Evolutionary conservation across 495 filamentous ascomycete genomes (phyloP).

Genomic region (Trypethelium eluteriae): DNA sequence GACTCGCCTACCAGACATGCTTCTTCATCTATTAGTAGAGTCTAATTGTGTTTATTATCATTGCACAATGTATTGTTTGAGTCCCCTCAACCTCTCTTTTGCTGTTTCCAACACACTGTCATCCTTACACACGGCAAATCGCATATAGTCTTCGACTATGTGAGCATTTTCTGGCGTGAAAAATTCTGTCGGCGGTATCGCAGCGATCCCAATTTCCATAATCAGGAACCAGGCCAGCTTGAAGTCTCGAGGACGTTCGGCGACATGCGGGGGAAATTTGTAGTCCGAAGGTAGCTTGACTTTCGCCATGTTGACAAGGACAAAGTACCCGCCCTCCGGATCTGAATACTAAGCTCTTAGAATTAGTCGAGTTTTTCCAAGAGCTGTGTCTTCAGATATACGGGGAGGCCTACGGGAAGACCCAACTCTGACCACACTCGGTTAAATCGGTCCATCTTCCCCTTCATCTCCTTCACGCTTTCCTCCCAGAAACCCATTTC

Average conservation of each 20-base stretch:
- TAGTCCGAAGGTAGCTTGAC: conserved; percentile 76
- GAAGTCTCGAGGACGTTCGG: conserved; percentile 79
- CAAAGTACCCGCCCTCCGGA: conserved; percentile 94
- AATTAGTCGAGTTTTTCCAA: conserved; percentile 7
- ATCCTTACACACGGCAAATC: conserved; percentile 96
- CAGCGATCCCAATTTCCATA: conserved; percentile 88
- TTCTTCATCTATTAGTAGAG: neutral
- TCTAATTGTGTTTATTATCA: neutral
- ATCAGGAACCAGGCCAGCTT: conserved; percentile 93
- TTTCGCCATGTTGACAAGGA: conserved; percentile 81
- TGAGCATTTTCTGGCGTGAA: conserved; percentile 76
- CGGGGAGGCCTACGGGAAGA: conserved; percentile 50
- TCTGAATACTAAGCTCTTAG: conserved; percentile 57
- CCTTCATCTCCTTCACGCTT: conserved; percentile 74
- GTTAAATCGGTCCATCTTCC: conserved; percentile 83
- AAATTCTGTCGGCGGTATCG: conserved; percentile 94
- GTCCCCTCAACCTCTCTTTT: conserved; percentile 75
- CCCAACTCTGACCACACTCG: conserved; percentile 80
- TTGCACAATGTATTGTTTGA: conserved; percentile 68
- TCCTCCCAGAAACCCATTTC: conserved; percentile 81
- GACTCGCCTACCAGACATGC: neutral
- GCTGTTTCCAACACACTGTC: conserved; percentile 83
- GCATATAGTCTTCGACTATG: conserved; percentile 83
- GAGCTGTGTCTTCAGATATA: conserved; percentile 5
- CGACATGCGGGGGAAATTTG: conserved; percentile 80